A percentile compares a stretch with the other conserved stretches of the same genome.
phyloP scores from a whole-genome alignment of 1,139 yeast species.

The Diutina scorzettiae region DNA sequence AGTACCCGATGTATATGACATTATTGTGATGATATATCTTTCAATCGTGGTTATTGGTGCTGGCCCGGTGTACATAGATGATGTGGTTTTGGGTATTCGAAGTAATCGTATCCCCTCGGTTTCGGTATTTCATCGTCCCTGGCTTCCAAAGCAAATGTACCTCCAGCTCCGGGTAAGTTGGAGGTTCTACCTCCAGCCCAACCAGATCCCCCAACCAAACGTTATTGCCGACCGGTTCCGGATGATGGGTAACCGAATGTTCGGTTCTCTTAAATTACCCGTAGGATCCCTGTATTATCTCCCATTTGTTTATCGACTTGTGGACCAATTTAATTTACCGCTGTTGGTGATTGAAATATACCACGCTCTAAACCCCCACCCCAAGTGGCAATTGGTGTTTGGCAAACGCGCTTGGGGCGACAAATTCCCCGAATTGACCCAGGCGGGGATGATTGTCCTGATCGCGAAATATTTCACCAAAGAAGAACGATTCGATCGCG shows the following conservation, averaged over 20 bases:
- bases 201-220: not conserved
- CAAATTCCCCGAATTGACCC: not conserved
- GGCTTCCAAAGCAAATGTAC: not conserved
- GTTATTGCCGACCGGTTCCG: not conserved
- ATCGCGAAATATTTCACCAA: not conserved
- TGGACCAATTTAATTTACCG: not conserved
- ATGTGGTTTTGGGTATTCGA: not conserved
- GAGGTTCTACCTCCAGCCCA: not conserved
- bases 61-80: not conserved
- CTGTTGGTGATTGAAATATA: not conserved
- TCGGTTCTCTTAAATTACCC: not conserved
- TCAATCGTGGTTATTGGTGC: not conserved
- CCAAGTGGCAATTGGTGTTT: not conserved
- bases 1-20: not conserved
- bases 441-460: not conserved
- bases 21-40: not conserved
- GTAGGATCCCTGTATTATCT: not conserved
- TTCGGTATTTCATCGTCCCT: not conserved
- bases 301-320: conserved; percentile 1
- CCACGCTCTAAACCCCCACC: not conserved
- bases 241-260: not conserved
- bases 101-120: not conserved
- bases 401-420: not conserved
- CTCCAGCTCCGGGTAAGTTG: not conserved
- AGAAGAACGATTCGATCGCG: not conserved